phyloP scores from a whole-genome alignment of 2,329 filamentous ascomycete genomes.

The Pestalotiopsis sp. region DNA sequence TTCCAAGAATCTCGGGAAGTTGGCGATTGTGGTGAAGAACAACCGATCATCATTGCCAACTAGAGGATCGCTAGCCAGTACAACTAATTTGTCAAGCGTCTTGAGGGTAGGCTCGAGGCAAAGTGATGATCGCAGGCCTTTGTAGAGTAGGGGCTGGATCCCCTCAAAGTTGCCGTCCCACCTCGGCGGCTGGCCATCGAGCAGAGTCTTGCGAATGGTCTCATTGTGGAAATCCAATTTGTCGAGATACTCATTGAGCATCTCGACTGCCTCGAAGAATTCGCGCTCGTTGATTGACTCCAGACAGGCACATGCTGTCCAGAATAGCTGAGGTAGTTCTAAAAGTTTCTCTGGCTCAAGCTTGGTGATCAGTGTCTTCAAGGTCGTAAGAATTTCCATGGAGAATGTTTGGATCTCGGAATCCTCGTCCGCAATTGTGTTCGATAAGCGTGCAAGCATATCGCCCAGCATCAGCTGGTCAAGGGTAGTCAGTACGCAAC shows the following conservation, averaged over 20 bases:
- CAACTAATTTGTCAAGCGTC: conserved; percentile 77
- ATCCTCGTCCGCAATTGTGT: conserved; percentile 95
- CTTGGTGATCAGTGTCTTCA: conserved; percentile 89
- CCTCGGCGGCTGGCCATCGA: conserved; percentile 77
- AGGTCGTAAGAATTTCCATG: conserved; percentile 93
- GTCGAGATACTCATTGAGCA: conserved; percentile 84
- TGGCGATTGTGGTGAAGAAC: conserved; percentile 87
- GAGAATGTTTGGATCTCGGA: conserved; percentile 95
- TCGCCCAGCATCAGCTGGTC: conserved; percentile 95
- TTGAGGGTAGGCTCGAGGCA: conserved; percentile 79
- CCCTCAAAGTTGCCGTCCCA: conserved; percentile 93
- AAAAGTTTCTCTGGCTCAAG: conserved; percentile 78
- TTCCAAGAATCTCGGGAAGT: conserved; percentile 83
- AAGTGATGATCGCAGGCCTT: conserved; percentile 84
- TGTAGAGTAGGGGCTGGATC: conserved; percentile 83
- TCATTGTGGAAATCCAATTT: conserved; percentile 81
- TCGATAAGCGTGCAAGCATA: conserved; percentile 93
- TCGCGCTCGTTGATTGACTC: conserved; percentile 97
- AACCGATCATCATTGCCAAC: conserved; percentile 83
- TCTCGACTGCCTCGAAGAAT: conserved; percentile 87
- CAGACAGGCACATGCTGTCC: conserved; percentile 94
- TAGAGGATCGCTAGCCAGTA: conserved; percentile 76
- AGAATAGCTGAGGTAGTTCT: conserved; percentile 94
- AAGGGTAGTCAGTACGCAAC: conserved; percentile 87
- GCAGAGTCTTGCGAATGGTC: conserved; percentile 69